Evolutionary conservation across 441 rosid species (phyloP), one percentile per base, ranked within the genome.

Genomic region (Manihot esculenta): DNA sequence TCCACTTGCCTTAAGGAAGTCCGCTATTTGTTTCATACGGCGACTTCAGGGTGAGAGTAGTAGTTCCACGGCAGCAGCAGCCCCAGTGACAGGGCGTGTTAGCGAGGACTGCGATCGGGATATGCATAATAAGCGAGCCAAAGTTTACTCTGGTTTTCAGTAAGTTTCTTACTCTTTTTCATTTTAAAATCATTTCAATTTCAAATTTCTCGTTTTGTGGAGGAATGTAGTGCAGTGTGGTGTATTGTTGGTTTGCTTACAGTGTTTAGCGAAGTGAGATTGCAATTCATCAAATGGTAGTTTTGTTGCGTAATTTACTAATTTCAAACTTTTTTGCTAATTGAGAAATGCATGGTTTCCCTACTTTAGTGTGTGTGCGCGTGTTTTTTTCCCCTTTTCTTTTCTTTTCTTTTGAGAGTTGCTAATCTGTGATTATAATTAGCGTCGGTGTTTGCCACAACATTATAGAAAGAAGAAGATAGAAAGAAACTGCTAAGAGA

Each of bases 111-210:
- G 78, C 35, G 82, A 81, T 78, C 76, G 86, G 24, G 97, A 90
- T 81, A 79, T 73, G 33, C 86, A 88, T 27, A 85, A 90, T 80
- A 94, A 94, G 77, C 90, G 99, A 66, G 97, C 95, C 20, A 94
- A 76, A 86, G 89, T 94, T 60, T 77, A 83, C 72, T 62, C 85
- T 50, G 80, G 66, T 64, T 71, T 76, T 68, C 68, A 69, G 97
- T 94, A 78, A 94, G 97, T 78, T 42, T 61, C 61, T 51, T 15
- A 61, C n/a, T 21, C 41, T 35, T 21, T 20, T 30, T 26, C 14
- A 14, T 20, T 38, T 63, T 21, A 21, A 35, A 35, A 6, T 30
- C 33, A 4, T 4, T 30, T 30, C 33, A 30, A 30, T 30, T 30
- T 30, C 33, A 30, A 30, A 30, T 30, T 30, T 30, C 33, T 30